These are phyloP conservation scores for Cladophialophora psammophila DNA, from an alignment of 2,329 filamentous ascomycete genomes.

Conservation along the genomic window DNA sequence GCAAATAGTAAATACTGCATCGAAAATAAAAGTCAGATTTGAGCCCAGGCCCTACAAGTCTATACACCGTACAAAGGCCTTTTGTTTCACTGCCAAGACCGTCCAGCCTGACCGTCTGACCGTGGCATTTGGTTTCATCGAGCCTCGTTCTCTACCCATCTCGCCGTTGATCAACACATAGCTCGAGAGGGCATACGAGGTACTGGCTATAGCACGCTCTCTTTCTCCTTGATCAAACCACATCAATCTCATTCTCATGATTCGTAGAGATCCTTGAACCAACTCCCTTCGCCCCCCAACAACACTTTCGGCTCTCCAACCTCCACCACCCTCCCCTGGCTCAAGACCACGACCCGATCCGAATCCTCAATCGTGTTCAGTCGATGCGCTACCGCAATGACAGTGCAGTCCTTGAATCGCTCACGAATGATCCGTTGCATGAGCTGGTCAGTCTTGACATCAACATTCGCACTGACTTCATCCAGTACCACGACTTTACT, in stretches of 20 bases:
- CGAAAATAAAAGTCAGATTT: too few relatives aligned
- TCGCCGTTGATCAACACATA: too few relatives aligned
- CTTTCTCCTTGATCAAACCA: too few relatives aligned
- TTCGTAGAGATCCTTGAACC: conserved; percentile 41
- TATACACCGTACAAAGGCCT: too few relatives aligned
- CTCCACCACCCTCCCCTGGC: conserved; percentile 39
- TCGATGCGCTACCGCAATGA: conserved; percentile 65
- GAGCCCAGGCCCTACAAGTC: too few relatives aligned
- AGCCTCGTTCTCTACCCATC: too few relatives aligned
- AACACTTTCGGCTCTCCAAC: conserved; percentile 40
- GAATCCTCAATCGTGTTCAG: conserved; percentile 69
- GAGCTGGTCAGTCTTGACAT: conserved; percentile 63
- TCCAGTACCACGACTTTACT: conserved; percentile 55
- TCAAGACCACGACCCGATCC: conserved; percentile 66
- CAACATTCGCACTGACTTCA: conserved; percentile 58
- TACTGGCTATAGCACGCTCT: too few relatives aligned
- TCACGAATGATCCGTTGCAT: conserved; percentile 65
- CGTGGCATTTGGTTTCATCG: too few relatives aligned
- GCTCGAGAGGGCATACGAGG: too few relatives aligned
- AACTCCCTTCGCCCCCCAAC: conserved; percentile 44
- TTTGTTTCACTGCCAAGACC: too few relatives aligned
- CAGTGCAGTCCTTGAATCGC: conserved; percentile 64
- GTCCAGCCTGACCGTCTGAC: too few relatives aligned
- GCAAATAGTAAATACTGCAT: too few relatives aligned
- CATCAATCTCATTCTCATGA: neutral